A percentile compares a stretch with the other conserved stretches of the same genome.
Conservation (phyloP, 2,329 filamentous ascomycete species). For the Clonostachys rosea region DNA sequence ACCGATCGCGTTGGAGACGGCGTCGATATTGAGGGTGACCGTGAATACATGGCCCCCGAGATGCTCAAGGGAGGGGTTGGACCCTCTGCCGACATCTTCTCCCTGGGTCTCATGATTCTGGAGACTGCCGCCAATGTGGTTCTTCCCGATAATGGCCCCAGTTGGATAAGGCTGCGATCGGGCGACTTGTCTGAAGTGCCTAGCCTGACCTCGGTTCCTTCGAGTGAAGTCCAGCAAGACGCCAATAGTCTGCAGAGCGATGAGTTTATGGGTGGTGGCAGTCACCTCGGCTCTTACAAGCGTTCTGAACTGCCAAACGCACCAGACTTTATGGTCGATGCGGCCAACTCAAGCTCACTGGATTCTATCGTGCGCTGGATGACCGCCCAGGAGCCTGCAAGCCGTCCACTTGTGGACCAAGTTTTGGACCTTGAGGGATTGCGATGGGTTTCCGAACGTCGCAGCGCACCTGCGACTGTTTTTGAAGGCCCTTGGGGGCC, state of each 20-base stretch:
- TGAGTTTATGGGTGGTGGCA: constrained; percentile 21
- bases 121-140: constrained; percentile 93
- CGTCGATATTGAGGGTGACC: constrained; percentile 89
- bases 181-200: constrained; percentile 88
- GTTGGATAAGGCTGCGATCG: constrained; percentile 84
- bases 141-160: constrained; percentile 86
- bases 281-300: constrained; percentile 37
- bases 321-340: constrained; percentile 85
- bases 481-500: constrained; percentile 97
- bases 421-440: constrained; percentile 71
- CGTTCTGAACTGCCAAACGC: constrained; percentile 54
- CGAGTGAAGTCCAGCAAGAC: constrained; percentile 68
- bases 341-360: constrained; percentile 66
- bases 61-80: constrained; percentile 83
- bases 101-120: constrained; percentile 88
- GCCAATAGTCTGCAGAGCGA: constrained; percentile 36
- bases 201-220: constrained; percentile 76
- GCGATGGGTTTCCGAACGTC: constrained; percentile 72
- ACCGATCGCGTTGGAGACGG: constrained; percentile 76
- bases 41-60: constrained; percentile 93
- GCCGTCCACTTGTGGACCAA: constrained; percentile 71
- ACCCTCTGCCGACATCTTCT: constrained; percentile 90
- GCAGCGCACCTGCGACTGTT: constrained; percentile 85
- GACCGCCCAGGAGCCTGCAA: constrained; percentile 69
- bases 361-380: constrained; percentile 85